phyloP scores from a whole-genome alignment of 805 yeast genomes.

The Candida schatavii region DNA sequence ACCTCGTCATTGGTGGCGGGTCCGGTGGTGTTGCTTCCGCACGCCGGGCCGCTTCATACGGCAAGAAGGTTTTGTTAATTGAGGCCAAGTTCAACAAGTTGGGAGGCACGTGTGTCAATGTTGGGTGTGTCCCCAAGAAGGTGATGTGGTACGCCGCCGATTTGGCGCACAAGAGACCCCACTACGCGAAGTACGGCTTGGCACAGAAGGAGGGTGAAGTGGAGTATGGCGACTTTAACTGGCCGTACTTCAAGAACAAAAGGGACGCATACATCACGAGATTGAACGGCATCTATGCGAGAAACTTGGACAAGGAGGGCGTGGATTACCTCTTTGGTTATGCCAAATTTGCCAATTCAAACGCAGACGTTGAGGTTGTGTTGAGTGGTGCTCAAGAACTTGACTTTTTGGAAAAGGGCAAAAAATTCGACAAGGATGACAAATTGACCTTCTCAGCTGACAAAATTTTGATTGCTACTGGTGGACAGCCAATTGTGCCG shows the following conservation, averaged over 20 bases:
- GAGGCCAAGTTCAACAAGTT: slow-evolving; percentile 67
- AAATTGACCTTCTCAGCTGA: slow-evolving; percentile 70
- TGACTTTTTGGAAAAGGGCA: slow-evolving; percentile 28
- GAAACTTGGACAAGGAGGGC: slow-evolving; percentile 82
- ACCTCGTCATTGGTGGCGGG: slow-evolving; percentile 97
- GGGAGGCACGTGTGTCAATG: slow-evolving; percentile 99
- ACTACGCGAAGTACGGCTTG: slow-evolving; percentile 84
- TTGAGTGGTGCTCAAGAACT: slow-evolving; percentile 41
- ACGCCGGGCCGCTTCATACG: slow-evolving; percentile 91
- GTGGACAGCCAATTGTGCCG: slow-evolving; percentile 82
- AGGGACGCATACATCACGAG: slow-evolving; percentile 89
- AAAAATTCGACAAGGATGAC: slow-evolving; percentile 45
- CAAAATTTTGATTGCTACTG: slow-evolving; percentile 85
- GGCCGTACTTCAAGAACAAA: slow-evolving; percentile 78
- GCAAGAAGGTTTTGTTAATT: slow-evolving; percentile 80
- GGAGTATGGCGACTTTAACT: slow-evolving; percentile 58
- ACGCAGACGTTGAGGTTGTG: slow-evolving; percentile 76
- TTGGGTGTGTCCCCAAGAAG: slow-evolving; percentile 98
- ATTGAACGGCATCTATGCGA: slow-evolving; percentile 89
- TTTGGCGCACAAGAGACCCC: slow-evolving; percentile 68
- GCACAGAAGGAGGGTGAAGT: slow-evolving; percentile 53
- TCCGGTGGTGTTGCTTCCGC: slow-evolving; percentile 99
- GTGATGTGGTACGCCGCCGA: slow-evolving; percentile 99
- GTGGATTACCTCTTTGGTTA: slow-evolving; percentile 85
- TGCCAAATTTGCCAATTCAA: slow-evolving; percentile 65